These are phyloP conservation scores for Phylloporus sp. DNA, from an alignment of 768 basidiomycete species.

Conservation along the genomic window DNA sequence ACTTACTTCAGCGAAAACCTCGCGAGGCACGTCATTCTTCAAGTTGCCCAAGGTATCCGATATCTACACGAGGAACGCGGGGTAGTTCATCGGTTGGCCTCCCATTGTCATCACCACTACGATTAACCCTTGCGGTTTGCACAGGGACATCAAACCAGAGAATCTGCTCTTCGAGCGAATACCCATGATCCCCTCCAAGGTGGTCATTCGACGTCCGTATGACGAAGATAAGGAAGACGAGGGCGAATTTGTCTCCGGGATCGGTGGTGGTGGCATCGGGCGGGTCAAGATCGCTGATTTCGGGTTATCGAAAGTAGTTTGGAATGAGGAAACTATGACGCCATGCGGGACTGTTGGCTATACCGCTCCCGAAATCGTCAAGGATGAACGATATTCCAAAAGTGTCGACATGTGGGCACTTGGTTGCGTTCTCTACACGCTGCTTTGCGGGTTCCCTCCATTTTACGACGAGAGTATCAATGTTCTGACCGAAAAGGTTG, in stretches of 20 bases:
- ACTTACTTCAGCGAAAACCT: slow-evolving; percentile 98
- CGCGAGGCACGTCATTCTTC: slow-evolving; percentile 94
- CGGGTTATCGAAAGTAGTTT: slow-evolving; percentile 93
- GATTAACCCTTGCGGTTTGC: not conserved
- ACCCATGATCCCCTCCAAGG: slow-evolving; percentile 82
- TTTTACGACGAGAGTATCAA: slow-evolving; percentile 99
- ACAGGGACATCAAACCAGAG: slow-evolving; percentile 93
- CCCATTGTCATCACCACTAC: not conserved
- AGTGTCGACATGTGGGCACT: slow-evolving; percentile 99
- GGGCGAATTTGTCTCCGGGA: slow-evolving; percentile 86
- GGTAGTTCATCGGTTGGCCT: slow-evolving; percentile 79
- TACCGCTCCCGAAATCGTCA: slow-evolving; percentile 98
- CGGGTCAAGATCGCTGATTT: slow-evolving; percentile 99
- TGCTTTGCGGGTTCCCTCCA: slow-evolving; percentile 95
- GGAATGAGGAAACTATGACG: slow-evolving; percentile 99
- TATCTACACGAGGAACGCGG: slow-evolving; percentile 97
- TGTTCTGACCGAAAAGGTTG: slow-evolving; percentile 97
- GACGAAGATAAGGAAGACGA: slow-evolving; percentile 99
- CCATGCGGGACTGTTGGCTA: slow-evolving; percentile 99
- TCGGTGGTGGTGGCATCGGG: slow-evolving; percentile 96
- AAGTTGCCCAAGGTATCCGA: slow-evolving; percentile 90
- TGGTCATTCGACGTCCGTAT: slow-evolving; percentile 72
- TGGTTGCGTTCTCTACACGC: slow-evolving; percentile 97
- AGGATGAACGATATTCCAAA: slow-evolving; percentile 94
- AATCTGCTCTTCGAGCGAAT: slow-evolving; percentile 93